Conservation (phyloP, 2,329 filamentous ascomycete genomes). For the Neonectria magnoliae region DNA sequence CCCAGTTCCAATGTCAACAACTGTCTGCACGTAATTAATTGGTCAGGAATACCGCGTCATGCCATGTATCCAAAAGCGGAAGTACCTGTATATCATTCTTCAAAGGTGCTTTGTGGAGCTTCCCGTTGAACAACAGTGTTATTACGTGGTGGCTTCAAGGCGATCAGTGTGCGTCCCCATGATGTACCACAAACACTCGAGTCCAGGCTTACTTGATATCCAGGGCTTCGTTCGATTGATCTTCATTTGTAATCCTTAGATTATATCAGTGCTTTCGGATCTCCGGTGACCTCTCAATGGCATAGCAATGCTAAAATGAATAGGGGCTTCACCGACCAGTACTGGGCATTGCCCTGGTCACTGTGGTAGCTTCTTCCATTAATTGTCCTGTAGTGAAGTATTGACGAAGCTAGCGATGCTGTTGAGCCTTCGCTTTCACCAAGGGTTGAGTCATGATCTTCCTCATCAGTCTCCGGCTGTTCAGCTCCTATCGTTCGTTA, state of each 20-base stretch:
- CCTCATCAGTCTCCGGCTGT: not conserved
- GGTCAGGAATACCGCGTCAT: not conserved
- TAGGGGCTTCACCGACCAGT: not conserved
- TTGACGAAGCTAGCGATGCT: not conserved
- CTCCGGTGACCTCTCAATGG: too few species aligned
- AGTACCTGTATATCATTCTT: constrained; percentile 5
- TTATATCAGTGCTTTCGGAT: not conserved
- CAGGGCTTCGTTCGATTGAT: constrained; percentile 14
- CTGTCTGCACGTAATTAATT: not conserved
- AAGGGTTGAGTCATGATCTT: not conserved
- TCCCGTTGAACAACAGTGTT: not conserved
- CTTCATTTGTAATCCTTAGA: constrained; percentile 11
- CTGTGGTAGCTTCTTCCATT: not conserved
- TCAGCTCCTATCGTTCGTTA: not conserved
- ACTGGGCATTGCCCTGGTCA: constrained; percentile 3
- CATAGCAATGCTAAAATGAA: not conserved
- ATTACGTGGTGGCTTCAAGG: constrained; percentile 6
- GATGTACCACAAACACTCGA: not conserved
- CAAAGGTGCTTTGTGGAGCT: constrained; percentile 3
- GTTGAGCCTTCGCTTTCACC: not conserved
- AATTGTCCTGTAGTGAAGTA: not conserved
- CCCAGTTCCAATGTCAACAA: constrained; percentile 16
- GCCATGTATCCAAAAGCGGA: not conserved
- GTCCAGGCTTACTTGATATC: constrained; percentile 11
- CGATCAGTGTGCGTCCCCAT: not conserved